Conservation (phyloP, 2,329 filamentous ascomycete genomes). For the Cordyceps pruinosa region DNA sequence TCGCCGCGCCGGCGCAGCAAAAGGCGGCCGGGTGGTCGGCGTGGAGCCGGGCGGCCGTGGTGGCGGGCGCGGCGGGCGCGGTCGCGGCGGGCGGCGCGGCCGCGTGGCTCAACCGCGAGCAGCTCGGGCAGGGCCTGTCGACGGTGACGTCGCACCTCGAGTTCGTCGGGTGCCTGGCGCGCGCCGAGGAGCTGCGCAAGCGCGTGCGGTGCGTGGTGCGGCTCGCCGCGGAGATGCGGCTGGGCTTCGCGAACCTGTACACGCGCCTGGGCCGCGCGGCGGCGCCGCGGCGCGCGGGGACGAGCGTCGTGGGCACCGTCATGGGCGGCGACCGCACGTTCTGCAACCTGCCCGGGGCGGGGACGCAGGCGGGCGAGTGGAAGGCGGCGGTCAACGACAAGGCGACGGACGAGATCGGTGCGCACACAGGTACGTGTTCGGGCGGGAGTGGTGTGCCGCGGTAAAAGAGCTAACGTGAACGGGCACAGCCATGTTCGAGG, state of each 20-base stretch:
- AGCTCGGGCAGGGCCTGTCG: constrained; percentile 65
- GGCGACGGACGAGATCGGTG: constrained; percentile 68
- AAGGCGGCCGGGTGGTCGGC: constrained; percentile 54
- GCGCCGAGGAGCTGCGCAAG: constrained; percentile 72
- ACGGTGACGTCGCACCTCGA: constrained; percentile 90
- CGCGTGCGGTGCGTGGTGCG: constrained; percentile 63
- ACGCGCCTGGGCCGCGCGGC: constrained; percentile 71
- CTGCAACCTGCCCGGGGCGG: constrained; percentile 62
- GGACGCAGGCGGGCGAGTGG: constrained; percentile 52
- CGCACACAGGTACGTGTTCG: constrained; percentile 62
- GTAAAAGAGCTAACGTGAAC: too few species aligned
- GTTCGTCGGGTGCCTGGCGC: constrained; percentile 83
- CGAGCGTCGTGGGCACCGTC: constrained; percentile 49
- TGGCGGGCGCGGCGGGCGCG: constrained; percentile 75
- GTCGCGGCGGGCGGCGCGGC: constrained; percentile 77
- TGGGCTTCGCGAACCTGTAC: constrained; percentile 83
- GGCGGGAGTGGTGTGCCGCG: background rate
- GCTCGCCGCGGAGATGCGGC: constrained; percentile 55
- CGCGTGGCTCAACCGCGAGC: constrained; percentile 78
- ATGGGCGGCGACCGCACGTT: constrained; percentile 74
- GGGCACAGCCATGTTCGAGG: constrained; percentile 61
- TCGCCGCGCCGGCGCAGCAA: constrained; percentile 7
- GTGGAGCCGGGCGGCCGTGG: constrained; percentile 82
- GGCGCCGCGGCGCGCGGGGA: constrained; percentile 42
- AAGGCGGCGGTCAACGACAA: constrained; percentile 69